Evolutionary conservation across 306 rosid genomes (phyloP), one percentile per base, ranked within the genome.

Genomic region (Morella rubra): DNA sequence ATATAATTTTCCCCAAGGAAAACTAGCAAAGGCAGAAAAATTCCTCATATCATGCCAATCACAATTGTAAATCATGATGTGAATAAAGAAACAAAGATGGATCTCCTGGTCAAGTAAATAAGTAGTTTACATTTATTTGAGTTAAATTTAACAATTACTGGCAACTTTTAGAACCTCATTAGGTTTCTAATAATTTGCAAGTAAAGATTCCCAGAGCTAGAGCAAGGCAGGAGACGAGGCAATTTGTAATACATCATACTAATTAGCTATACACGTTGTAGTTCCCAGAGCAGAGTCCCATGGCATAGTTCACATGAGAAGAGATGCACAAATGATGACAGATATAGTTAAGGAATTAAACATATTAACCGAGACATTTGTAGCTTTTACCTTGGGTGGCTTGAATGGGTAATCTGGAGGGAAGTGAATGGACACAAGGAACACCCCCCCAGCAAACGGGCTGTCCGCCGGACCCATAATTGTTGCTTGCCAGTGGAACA

Each of bases 401-500:
- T 84, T 87, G 78, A 87, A 87, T 49, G 90, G 88, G 70, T 87
- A 87, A 80, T 87, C 90, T 24, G 90, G 88, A 14, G 88, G 88
- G 82, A 87, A 87, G 82, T 87, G 87, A 79, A 85, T 87, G 51
- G 91, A 76, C n/a, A 87, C 84, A 22, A 87, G 84, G 51, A 87
- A 87, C 45, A 87, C 90, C 49, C 90, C 90, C 11, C 90, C 90
- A 22, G 88, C 66, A 73, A 87, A 87, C 4, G 91, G 91, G 82
- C 88, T 87, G 32, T 87, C 88, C 0, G 82, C 60, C 1, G 90
- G 90, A 44, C 90, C 90, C 90, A 87, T 84, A 53, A 87, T 87
- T 11, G 90, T 86, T 20, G 90, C 90, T 83, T 86, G 90, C 87
- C 90, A 83, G 19, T 81, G 87, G 73, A 86, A 87, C 84, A 84